These are phyloP conservation scores for Chaetomidium leptoderma DNA, from an alignment of 495 filamentous ascomycete genomes.

Conservation along the genomic window DNA sequence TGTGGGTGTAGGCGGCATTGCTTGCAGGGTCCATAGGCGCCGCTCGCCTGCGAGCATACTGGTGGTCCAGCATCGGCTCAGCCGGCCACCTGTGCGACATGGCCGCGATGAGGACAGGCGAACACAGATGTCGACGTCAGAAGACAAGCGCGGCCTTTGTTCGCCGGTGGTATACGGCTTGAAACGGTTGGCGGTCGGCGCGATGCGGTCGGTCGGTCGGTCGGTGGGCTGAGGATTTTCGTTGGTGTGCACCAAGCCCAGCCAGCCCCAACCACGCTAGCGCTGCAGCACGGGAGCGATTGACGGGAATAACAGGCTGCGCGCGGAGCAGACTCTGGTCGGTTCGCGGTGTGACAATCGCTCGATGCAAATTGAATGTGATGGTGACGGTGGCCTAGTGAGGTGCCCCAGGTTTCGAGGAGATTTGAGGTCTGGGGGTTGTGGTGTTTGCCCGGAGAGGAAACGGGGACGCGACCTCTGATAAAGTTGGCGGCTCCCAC, in stretches of 20 bases:
- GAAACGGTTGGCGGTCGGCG: background rate
- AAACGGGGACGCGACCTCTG: slow-evolving; percentile 16
- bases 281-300: slow-evolving; percentile 2
- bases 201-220: background rate
- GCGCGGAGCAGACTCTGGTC: background rate
- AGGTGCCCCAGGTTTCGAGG: background rate
- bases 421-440: background rate
- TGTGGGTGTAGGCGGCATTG: slow-evolving; percentile 43
- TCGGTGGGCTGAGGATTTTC: background rate
- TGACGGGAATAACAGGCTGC: background rate
- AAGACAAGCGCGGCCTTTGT: background rate
- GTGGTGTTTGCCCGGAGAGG: slow-evolving; percentile 5
- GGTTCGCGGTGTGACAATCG: background rate
- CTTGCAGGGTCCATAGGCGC: slow-evolving; percentile 37
- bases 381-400: background rate
- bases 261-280: background rate
- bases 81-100: slow-evolving; percentile 20
- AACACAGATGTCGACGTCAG: background rate
- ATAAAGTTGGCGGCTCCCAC: slow-evolving; percentile 29
- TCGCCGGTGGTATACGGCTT: background rate
- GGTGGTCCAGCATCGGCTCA: slow-evolving; percentile 25
- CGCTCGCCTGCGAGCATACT: slow-evolving; percentile 30
- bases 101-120: background rate
- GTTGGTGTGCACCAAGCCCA: background rate
- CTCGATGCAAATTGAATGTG: background rate